A percentile compares a stretch with the other conserved stretches of the same genome.
phyloP scores from a whole-genome alignment of 2,329 filamentous ascomycete genomes.

The Sclerotiophoma versabilis region DNA sequence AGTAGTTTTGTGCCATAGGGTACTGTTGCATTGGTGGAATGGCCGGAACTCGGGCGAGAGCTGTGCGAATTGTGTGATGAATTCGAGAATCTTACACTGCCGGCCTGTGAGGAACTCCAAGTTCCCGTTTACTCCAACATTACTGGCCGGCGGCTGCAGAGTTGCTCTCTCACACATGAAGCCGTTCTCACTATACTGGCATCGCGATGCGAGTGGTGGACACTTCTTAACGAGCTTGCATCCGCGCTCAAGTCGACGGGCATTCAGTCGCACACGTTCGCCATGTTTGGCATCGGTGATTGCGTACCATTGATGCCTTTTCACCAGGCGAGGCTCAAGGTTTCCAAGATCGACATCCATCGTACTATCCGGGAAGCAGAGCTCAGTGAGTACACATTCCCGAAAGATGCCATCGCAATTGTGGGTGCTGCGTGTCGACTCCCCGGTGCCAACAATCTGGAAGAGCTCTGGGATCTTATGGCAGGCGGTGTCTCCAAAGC shows the following conservation, averaged over 20 bases:
- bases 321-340: conserved; percentile 4
- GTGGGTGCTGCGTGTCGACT: conserved; percentile 10
- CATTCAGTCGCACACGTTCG: conserved; percentile 12
- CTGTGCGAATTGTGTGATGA: background rate
- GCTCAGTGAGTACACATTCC: background rate
- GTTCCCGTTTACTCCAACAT: conserved; percentile 18
- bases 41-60: background rate
- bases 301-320: conserved; percentile 17
- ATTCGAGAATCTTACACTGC: background rate
- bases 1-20: too few species aligned
- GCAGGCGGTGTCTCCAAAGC: background rate
- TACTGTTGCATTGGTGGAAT: too few species aligned
- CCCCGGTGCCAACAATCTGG: conserved; percentile 1
- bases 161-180: conserved; percentile 7
- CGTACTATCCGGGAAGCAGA: background rate
- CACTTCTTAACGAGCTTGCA: conserved; percentile 18
- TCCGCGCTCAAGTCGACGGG: conserved; percentile 10
- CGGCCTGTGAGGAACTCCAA: conserved; percentile 14
- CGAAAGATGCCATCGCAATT: conserved; percentile 1
- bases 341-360: conserved; percentile 10
- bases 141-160: conserved; percentile 2
- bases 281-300: conserved; percentile 26
- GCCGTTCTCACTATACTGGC: conserved; percentile 18
- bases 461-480: conserved; percentile 12
- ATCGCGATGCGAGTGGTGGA: conserved; percentile 24